These are phyloP conservation scores for Sporothrix protearum DNA, from an alignment of 2,329 filamentous ascomycete genomes.

Conservation along the genomic window DNA sequence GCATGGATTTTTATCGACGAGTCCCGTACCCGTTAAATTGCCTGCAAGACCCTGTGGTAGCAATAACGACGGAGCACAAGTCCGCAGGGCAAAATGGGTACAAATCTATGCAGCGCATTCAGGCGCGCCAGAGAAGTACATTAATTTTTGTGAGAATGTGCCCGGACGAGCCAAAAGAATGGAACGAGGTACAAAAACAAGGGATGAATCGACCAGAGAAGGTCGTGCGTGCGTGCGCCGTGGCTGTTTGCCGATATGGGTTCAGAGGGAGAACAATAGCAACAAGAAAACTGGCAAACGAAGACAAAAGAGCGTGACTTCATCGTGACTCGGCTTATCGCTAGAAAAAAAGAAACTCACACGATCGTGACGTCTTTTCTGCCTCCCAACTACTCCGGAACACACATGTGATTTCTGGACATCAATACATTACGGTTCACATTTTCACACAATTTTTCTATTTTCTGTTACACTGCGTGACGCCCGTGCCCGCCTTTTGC, in stretches of 20 bases:
- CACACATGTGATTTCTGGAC: not conserved
- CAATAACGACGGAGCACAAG: not conserved
- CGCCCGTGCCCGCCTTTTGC: slow-evolving; percentile 1
- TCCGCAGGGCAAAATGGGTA: slow-evolving; percentile 3
- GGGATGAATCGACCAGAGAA: not conserved
- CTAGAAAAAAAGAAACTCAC: not conserved
- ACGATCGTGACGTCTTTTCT: not conserved
- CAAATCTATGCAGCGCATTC: not conserved
- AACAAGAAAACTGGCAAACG: not conserved
- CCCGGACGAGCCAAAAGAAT: not conserved
- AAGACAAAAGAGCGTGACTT: not conserved
- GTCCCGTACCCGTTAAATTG: not conserved
- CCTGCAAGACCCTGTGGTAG: not conserved
- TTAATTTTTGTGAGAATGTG: not conserved
- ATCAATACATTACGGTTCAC: not conserved
- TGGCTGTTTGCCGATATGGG: not conserved
- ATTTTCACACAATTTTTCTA: not conserved
- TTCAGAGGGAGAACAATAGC: not conserved
- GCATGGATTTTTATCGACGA: not conserved
- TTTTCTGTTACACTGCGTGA: slow-evolving; percentile 1
- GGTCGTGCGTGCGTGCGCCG: not conserved
- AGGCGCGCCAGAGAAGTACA: slow-evolving; percentile 3
- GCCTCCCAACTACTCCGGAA: not conserved
- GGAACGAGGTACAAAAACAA: not conserved
- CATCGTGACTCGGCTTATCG: not conserved